phyloP scores from a whole-genome alignment of 352 stramenopile species.

The Phytophthora aleatoria region DNA sequence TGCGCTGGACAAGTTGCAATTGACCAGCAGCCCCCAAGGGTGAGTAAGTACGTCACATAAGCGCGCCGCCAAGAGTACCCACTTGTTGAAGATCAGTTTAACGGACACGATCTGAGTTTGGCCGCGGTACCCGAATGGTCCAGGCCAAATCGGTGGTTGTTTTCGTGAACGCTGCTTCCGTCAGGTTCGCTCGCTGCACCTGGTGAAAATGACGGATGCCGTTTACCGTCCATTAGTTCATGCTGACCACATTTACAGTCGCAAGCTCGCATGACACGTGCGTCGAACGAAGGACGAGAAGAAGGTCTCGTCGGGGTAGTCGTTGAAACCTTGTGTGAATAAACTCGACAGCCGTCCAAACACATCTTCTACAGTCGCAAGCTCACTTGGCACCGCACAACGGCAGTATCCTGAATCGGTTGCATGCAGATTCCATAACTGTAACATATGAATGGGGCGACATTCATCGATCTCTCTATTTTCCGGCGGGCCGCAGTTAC shows the following conservation, averaged over 20 bases:
- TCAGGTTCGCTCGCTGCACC: too few species aligned
- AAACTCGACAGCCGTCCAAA: not conserved
- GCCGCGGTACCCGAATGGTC: not conserved
- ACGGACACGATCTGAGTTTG: not conserved
- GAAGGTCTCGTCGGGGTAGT: too few species aligned
- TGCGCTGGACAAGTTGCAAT: not conserved
- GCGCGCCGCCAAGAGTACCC: not conserved
- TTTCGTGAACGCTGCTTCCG: not conserved
- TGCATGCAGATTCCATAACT: not conserved
- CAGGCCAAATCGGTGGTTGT: not conserved
- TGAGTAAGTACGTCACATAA: not conserved
- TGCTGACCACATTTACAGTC: not conserved
- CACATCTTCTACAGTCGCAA: not conserved
- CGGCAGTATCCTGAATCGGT: too few species aligned
- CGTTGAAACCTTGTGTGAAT: too few species aligned
- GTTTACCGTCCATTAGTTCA: not conserved
- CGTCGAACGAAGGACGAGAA: too few species aligned
- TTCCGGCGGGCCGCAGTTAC: not conserved
- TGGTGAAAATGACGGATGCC: not conserved
- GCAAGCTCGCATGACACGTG: not conserved
- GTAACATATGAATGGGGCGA: not conserved
- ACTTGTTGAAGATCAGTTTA: not conserved
- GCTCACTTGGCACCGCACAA: not conserved
- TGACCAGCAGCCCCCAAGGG: constrained; percentile 1
- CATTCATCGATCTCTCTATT: not conserved